Percentiles rank a stretch among this genome's conserved stretches.
phyloP scores from a whole-genome alignment of 2,329 filamentous ascomycete genomes.

The Sarocladium brachiariae region DNA sequence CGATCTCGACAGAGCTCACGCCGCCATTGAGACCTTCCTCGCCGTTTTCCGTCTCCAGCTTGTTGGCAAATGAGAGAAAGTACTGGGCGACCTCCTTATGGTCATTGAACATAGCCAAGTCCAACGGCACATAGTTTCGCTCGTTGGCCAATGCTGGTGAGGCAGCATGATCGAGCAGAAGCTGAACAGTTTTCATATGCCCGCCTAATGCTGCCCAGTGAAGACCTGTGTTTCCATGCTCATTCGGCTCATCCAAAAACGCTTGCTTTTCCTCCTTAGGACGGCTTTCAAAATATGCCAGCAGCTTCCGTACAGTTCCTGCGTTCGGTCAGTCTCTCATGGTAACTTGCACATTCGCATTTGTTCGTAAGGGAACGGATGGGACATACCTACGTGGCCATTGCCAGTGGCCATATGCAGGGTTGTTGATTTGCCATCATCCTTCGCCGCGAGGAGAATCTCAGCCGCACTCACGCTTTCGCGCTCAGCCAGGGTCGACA shows the following conservation, averaged over 20 bases:
- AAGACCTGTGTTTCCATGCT: conserved; percentile 80
- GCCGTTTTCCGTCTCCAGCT: conserved; percentile 41
- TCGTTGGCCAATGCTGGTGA: conserved; percentile 73
- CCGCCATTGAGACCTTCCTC: conserved; percentile 35
- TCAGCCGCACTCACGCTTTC: conserved; percentile 54
- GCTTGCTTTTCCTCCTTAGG: conserved; percentile 36
- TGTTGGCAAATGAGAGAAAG: conserved; percentile 43
- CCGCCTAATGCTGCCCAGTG: conserved; percentile 94
- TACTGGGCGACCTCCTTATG: conserved; percentile 59
- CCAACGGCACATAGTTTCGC: conserved; percentile 74
- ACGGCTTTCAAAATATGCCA: conserved; percentile 34
- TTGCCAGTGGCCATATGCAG: conserved; percentile 93
- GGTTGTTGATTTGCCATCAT: conserved; percentile 70
- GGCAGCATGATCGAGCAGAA: conserved; percentile 68
- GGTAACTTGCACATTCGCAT: too few relatives aligned
- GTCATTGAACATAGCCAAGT: conserved; percentile 64
- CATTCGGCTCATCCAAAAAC: conserved; percentile 65
- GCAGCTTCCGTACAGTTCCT: conserved; percentile 39
- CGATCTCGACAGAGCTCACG: conserved; percentile 31
- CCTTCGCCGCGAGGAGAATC: conserved; percentile 63
- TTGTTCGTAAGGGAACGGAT: too few relatives aligned
- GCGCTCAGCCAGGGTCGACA: conserved; percentile 54
- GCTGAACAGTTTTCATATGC: conserved; percentile 72
- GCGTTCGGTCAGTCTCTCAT: background rate
- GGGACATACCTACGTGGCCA: conserved; percentile 63